Percentiles rank a stretch among this genome's conserved stretches.
These are phyloP conservation scores for Schizonepeta tenuifolia DNA, from an alignment of 257 asterid genomes.

Conservation along the genomic window DNA sequence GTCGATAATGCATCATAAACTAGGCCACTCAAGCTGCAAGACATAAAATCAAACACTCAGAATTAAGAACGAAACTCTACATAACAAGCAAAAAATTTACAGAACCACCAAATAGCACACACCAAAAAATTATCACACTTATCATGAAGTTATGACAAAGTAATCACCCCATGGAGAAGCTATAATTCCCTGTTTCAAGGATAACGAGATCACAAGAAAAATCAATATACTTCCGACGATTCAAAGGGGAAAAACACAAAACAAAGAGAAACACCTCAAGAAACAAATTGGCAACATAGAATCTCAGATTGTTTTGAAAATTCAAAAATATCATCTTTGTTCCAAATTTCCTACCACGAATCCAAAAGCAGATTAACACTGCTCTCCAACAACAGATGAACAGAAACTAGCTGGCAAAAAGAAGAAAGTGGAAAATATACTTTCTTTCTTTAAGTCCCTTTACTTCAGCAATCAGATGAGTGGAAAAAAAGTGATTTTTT, in stretches of 20 bases:
- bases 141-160: conserved; percentile 27
- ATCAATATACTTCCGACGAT: conserved; percentile 8
- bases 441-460: conserved; percentile 29
- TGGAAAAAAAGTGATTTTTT: conserved; percentile 17
- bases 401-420: conserved; percentile 27
- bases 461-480: conserved; percentile 35
- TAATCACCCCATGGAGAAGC: conserved; percentile 43
- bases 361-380: conserved; percentile 13
- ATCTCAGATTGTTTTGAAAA: conserved; percentile 28
- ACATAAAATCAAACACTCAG: conserved; percentile 23
- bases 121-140: not conserved
- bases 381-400: conserved; percentile 28
- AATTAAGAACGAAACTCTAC: conserved; percentile 11
- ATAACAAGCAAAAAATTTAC: conserved; percentile 5
- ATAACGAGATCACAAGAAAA: conserved; percentile 9
- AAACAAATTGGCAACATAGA: conserved; percentile 26
- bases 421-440: conserved; percentile 34
- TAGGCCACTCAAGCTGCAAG: conserved; percentile 37
- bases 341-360: conserved; percentile 27
- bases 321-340: conserved; percentile 24
- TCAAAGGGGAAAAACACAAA: conserved; percentile 25
- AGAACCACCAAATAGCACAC: conserved; percentile 20
- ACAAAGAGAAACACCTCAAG: conserved; percentile 17
- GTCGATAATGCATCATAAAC: conserved; percentile 41
- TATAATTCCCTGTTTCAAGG: conserved; percentile 24